phyloP scores from a whole-genome alignment of 306 rosid species.

The Lathyrus tuberosus region DNA sequence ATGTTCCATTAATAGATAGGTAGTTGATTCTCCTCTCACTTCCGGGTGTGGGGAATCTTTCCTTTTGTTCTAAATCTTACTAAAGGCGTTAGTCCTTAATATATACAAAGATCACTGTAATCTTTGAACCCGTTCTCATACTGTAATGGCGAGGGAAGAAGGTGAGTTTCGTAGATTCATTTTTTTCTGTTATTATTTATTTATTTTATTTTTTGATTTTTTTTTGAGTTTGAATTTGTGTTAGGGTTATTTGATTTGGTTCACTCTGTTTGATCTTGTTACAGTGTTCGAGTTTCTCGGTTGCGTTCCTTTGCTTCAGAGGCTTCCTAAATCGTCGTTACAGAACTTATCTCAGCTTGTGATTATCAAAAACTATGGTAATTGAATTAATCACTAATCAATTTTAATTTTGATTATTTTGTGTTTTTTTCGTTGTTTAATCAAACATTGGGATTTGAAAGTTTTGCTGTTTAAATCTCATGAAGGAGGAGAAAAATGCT shows the following conservation, averaged over 20 bases:
- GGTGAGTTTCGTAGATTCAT: background rate
- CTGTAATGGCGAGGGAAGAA: conserved; percentile 8
- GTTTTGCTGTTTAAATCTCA: no score
- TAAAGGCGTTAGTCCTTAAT: no score
- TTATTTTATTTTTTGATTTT: no score
- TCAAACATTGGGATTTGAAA: background rate
- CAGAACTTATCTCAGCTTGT: conserved; percentile 66
- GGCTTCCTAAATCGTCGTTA: conserved; percentile 75
- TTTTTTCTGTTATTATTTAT: background rate
- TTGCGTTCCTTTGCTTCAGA: conserved; percentile 79
- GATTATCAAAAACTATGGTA: conserved; percentile 64
- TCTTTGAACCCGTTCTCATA: no score
- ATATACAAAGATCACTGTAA: no score
- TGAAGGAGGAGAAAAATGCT: no score
- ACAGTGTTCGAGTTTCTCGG: conserved; percentile 85
- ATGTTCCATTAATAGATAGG: no score
- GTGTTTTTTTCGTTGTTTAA: background rate
- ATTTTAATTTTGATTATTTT: background rate
- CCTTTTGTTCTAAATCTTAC: no score
- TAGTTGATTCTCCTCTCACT: no score
- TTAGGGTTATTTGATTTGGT: background rate
- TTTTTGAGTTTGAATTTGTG: background rate
- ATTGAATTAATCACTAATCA: background rate
- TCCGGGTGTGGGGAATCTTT: no score
- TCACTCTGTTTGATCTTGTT: conserved; percentile 34